Evolutionary conservation across 2,329 filamentous ascomycete species (phyloP).

Genomic region (Ophiocordyceps polyrhachis-furcata): DNA sequence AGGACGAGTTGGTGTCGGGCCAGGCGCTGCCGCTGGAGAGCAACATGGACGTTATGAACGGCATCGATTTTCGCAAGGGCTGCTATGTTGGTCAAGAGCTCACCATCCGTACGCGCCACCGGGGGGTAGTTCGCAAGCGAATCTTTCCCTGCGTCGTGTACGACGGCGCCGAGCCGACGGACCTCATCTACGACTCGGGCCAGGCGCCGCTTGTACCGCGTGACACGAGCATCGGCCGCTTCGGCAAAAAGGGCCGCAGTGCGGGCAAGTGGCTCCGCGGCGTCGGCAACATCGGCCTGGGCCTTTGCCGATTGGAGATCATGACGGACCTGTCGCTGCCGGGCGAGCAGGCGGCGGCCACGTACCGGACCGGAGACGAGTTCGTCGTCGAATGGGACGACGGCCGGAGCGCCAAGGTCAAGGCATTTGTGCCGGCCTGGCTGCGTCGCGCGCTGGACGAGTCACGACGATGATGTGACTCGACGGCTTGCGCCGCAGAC

Average conservation of each 20-base stretch:
- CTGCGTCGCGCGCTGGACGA: constrained; percentile 23
- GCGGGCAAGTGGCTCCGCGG: constrained; percentile 67
- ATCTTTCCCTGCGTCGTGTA: constrained; percentile 69
- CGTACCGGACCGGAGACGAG: constrained; percentile 41
- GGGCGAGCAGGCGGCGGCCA: constrained; percentile 44
- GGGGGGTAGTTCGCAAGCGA: constrained; percentile 79
- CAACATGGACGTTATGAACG: constrained; percentile 73
- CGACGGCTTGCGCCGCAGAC: neutral
- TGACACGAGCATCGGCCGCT: constrained; percentile 30
- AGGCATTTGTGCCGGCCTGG: constrained; percentile 78
- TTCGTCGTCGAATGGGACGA: constrained; percentile 38
- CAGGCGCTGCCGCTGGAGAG: constrained; percentile 67
- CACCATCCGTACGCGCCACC: constrained; percentile 88
- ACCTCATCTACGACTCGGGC: constrained; percentile 27
- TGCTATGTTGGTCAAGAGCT: constrained; percentile 96
- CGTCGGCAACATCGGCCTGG: constrained; percentile 73
- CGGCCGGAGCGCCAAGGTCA: constrained; percentile 33
- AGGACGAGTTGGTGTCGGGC: constrained; percentile 53
- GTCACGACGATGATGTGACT: constrained; percentile 5
- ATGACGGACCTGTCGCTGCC: constrained; percentile 71
- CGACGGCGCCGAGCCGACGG: constrained; percentile 19
- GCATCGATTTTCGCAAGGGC: constrained; percentile 84
- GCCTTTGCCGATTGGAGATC: constrained; percentile 68
- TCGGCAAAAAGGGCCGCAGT: constrained; percentile 42
- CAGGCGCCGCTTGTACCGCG: constrained; percentile 16